Base-by-base conservation (phyloP, 352 stramenopile genomes). In the Sclerospora graminicola region DNA sequence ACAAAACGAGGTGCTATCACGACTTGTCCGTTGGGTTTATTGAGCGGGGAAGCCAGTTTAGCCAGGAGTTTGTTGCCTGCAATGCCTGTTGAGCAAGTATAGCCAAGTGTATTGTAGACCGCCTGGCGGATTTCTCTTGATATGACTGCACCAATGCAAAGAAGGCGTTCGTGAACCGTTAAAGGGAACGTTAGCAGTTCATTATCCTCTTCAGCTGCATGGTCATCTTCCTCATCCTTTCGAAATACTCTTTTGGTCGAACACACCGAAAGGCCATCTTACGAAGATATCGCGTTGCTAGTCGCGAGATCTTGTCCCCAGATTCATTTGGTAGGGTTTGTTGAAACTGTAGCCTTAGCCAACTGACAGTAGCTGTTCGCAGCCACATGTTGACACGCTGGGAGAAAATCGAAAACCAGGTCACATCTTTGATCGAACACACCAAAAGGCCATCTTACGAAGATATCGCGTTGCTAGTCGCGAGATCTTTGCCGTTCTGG, bases 381-480 rank as follows among this genome's bases (percentile, higher is more conserved):
- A 91, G 80, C 80, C 76, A 8, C 80, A 91, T 57, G 80, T 91
- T 11, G 80, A 91, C 45, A 82, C 78, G 1, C 43, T 91, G 5
- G 80, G 80, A 8, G 76, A 91, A 47, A 89, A 84, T 41, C 73
- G 66, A 27, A 72, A 70, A 41, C 66, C 65, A 3, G 73, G 64
- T 1, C 67, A 80, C 33, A 45, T 52, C 27, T 88, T 78, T 31
- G 77, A 92, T 16, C 75, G 78, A 11, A 72, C 65, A 13, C 66
- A 88, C 38, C 80, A 92, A 42, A 92, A 89, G 32, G 80, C 78
- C 14, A 85, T 86, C 20, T 33, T 92, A 41, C 46, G 78, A 24
- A 80, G 80, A 32, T 92, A 92, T 43, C 72, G 77, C 15, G 42
- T 86, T 15, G 80, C 80, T 0, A 92, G 80, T 50, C 67, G 76